Evolutionary conservation across 495 filamentous ascomycete species (phyloP).

Genomic region (Hypoxylon cercidicola): DNA sequence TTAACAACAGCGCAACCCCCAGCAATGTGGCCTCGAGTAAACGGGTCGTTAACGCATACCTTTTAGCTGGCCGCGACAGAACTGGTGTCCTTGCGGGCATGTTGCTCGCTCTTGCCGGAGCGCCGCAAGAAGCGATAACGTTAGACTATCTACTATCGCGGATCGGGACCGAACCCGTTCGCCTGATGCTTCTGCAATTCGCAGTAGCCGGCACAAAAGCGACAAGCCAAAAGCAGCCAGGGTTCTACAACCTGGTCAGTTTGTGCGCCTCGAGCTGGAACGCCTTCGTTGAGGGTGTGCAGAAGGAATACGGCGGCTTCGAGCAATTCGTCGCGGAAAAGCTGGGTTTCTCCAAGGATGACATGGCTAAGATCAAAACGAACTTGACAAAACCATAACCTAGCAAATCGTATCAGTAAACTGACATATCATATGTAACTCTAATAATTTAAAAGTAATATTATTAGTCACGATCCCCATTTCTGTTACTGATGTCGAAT

Average conservation of each 20-base stretch:
- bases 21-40: background rate
- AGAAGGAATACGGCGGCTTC: conserved; percentile 54
- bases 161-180: conserved; percentile 57
- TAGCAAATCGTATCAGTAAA: too few relatives aligned
- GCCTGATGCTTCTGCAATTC: conserved; percentile 54
- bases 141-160: conserved; percentile 64
- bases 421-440: background rate
- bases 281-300: conserved; percentile 51
- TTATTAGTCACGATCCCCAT: too few relatives aligned
- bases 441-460: background rate
- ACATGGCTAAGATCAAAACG: conserved; percentile 53
- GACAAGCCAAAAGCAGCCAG: conserved; percentile 46
- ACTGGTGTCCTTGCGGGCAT: conserved; percentile 69
- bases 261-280: conserved; percentile 50
- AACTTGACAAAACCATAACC: conserved; percentile 47
- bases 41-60: conserved; percentile 7
- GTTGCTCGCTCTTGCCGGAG: conserved; percentile 64
- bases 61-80: conserved; percentile 69
- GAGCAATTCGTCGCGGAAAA: conserved; percentile 52
- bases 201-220: conserved; percentile 47
- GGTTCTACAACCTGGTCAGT: conserved; percentile 54
- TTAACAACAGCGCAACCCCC: background rate
- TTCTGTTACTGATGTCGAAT: too few relatives aligned
- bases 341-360: conserved; percentile 53
- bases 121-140: conserved; percentile 54